Evolutionary conservation across 2,329 filamentous ascomycete genomes (phyloP).

Genomic region (Blumeria graminis): DNA sequence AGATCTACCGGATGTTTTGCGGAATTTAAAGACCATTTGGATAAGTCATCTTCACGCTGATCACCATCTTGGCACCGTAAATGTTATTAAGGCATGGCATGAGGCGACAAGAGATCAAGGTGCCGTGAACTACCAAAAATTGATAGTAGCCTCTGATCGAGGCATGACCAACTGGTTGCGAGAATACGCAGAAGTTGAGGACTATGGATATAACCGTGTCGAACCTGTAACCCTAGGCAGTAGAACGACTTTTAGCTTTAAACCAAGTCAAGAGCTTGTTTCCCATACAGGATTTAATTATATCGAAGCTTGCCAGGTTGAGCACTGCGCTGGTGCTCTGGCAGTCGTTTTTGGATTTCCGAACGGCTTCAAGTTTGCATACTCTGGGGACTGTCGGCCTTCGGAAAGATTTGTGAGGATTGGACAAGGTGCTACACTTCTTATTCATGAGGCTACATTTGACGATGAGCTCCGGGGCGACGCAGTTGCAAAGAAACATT

Average conservation of each 20-base stretch:
- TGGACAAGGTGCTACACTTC: constrained; percentile 51
- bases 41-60: constrained; percentile 93
- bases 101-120: constrained; percentile 22
- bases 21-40: constrained; percentile 59
- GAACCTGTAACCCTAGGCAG: constrained; percentile 7
- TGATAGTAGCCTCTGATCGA: constrained; percentile 44
- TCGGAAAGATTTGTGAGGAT: constrained; percentile 42
- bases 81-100: constrained; percentile 65
- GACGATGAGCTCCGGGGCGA: constrained; percentile 62
- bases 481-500: constrained; percentile 72
- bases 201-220: constrained; percentile 40
- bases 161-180: constrained; percentile 53
- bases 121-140: constrained; percentile 17
- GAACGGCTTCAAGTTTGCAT: constrained; percentile 63
- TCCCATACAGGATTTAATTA: constrained; percentile 30
- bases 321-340: constrained; percentile 58
- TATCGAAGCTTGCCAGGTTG: constrained; percentile 42
- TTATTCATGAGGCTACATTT: constrained; percentile 92
- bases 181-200: constrained; percentile 59
- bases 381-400: constrained; percentile 84
- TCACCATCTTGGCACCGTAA: constrained; percentile 71
- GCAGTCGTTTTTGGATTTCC: constrained; percentile 59
- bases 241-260: background rate
- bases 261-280: background rate
- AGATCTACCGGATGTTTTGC: constrained; percentile 46